Percentiles rank a stretch among this genome's conserved stretches.
These are phyloP conservation scores for Hylodesmum podocarpum DNA, from an alignment of 306 rosid genomes.

Conservation along the genomic window DNA sequence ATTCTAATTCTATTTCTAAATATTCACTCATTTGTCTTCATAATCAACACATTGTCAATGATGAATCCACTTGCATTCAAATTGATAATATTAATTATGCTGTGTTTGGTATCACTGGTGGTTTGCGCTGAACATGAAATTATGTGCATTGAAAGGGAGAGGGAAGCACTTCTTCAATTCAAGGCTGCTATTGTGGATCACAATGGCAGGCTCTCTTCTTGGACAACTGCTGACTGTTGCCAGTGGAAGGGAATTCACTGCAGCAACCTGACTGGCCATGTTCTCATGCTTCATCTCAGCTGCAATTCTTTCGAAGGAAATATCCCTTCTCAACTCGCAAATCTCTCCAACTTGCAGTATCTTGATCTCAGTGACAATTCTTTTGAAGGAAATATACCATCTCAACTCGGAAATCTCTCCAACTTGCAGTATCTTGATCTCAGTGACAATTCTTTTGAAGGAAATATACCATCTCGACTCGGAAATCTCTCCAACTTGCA, in stretches of 20 bases:
- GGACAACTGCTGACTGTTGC: constrained; percentile 26
- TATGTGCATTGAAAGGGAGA: not conserved
- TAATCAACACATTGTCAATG: not conserved
- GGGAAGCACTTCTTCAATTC: constrained; percentile 21
- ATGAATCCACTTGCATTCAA: not conserved
- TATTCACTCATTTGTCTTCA: too few relatives aligned
- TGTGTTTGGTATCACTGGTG: not conserved
- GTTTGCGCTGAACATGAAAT: not conserved
- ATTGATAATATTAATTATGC: not conserved
- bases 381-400: not conserved
- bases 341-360: not conserved
- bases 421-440: constrained; percentile 22
- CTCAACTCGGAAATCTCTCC: not conserved
- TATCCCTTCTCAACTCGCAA: not conserved
- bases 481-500: constrained; percentile 24
- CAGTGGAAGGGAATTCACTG: constrained; percentile 27
- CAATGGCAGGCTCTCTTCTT: constrained; percentile 1
- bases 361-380: not conserved
- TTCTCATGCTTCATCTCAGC: not conserved
- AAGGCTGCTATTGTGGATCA: not conserved
- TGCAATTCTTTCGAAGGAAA: too few relatives aligned
- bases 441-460: not conserved
- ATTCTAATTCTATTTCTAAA: too few relatives aligned
- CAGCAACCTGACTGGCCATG: not conserved
- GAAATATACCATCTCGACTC: constrained; percentile 11